Percentiles rank a stretch among this genome's conserved stretches.
Evolutionary conservation across 495 filamentous ascomycete genomes (phyloP).

Genomic region (Pyrenula massariospora): DNA sequence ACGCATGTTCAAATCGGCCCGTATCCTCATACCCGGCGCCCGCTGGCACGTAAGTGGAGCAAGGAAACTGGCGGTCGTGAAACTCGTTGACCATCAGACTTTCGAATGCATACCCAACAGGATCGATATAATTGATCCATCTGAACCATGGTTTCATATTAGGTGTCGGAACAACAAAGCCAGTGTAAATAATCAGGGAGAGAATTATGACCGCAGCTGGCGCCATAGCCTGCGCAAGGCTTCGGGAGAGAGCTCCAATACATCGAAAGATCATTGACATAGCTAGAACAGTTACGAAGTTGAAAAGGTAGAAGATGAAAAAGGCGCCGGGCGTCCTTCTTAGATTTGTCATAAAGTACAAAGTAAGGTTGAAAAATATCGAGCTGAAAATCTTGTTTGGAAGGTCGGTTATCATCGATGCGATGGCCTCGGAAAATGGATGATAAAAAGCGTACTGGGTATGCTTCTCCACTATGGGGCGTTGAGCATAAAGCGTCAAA

Average conservation of each 20-base stretch:
- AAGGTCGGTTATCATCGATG: slow-evolving; percentile 46
- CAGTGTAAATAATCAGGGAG: slow-evolving; percentile 34
- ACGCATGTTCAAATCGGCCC: slow-evolving; percentile 20
- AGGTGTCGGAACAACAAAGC: slow-evolving; percentile 31
- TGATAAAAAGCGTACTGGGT: slow-evolving; percentile 54
- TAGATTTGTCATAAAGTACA: slow-evolving; percentile 49
- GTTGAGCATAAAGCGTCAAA: slow-evolving; percentile 45
- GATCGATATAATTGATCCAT: slow-evolving; percentile 37
- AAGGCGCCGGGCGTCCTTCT: slow-evolving; percentile 36
- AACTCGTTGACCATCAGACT: slow-evolving; percentile 45
- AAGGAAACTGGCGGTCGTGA: slow-evolving; percentile 36
- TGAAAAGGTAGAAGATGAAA: slow-evolving; percentile 50
- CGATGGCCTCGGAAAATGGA: slow-evolving; percentile 47
- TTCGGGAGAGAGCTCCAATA: slow-evolving; percentile 32
- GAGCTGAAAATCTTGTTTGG: slow-evolving; percentile 40
- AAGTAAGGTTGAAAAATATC: slow-evolving; percentile 38
- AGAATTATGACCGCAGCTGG: slow-evolving; percentile 33
- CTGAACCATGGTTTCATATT: slow-evolving; percentile 38
- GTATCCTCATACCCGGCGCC: slow-evolving; percentile 35
- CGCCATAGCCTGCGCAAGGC: slow-evolving; percentile 37
- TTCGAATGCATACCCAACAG: slow-evolving; percentile 33
- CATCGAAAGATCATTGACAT: slow-evolving; percentile 42
- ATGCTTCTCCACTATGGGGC: slow-evolving; percentile 56
- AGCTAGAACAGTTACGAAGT: slow-evolving; percentile 39
- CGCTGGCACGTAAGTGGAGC: slow-evolving; percentile 44